A percentile compares a stretch with the other conserved stretches of the same genome.
phyloP scores from a whole-genome alignment of 306 rosid genomes.

The Corylus heterophylla region DNA sequence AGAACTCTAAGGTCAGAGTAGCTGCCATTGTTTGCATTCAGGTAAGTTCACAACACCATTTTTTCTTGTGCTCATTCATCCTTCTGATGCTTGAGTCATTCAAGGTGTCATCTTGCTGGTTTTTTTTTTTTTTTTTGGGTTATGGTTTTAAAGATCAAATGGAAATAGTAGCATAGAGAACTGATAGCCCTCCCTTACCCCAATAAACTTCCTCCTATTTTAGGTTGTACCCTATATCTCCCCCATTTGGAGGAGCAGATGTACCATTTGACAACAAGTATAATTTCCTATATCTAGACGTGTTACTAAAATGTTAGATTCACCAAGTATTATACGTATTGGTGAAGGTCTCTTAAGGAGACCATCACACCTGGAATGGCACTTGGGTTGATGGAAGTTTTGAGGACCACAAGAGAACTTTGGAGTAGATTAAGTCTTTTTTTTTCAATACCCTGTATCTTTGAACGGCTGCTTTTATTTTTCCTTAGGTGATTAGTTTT shows the following conservation, averaged over 20 bases:
- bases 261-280: neutral
- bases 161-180: neutral
- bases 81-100: slow-evolving; percentile 5
- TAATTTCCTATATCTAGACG: neutral
- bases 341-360: neutral
- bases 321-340: neutral
- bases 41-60: slow-evolving; percentile 41
- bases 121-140: neutral
- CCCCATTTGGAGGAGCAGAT: neutral
- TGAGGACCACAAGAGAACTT: too few species aligned
- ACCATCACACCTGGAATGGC: neutral
- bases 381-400: neutral
- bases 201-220: neutral
- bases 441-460: too few species aligned
- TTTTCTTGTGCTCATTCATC: neutral
- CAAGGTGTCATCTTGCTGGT: neutral
- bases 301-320: neutral
- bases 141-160: neutral
- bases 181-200: neutral
- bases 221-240: neutral
- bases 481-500: too few species aligned
- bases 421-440: too few species aligned
- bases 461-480: too few species aligned
- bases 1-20: slow-evolving; percentile 70
- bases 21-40: slow-evolving; percentile 86